Percentiles rank a stretch among this genome's conserved stretches.
Evolutionary conservation across 2,329 filamentous ascomycete species (phyloP).

Genomic region (Hypoxylon sp.): DNA sequence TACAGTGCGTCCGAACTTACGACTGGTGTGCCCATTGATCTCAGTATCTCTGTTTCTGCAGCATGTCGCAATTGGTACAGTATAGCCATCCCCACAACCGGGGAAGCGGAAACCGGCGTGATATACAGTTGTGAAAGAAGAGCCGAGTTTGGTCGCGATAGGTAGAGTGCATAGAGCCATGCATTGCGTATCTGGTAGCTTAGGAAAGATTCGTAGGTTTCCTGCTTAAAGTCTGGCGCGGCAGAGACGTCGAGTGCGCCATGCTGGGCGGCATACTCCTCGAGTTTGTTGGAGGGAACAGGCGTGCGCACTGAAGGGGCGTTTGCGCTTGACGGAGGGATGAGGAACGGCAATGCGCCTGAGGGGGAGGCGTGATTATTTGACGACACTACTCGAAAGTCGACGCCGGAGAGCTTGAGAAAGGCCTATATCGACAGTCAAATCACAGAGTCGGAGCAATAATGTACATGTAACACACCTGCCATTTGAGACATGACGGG

Average conservation of each 20-base stretch:
- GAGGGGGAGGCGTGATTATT: constrained; percentile 94
- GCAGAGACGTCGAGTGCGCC: constrained; percentile 58
- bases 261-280: constrained; percentile 73
- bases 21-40: constrained; percentile 57
- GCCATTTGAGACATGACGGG: constrained; percentile 94
- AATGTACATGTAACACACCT: constrained; percentile 65
- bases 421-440: constrained; percentile 70
- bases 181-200: constrained; percentile 83
- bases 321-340: constrained; percentile 63
- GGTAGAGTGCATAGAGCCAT: constrained; percentile 89
- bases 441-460: not conserved
- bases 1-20: constrained; percentile 59
- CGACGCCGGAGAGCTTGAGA: constrained; percentile 79
- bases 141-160: constrained; percentile 74
- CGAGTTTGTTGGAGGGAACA: constrained; percentile 73
- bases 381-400: constrained; percentile 75
- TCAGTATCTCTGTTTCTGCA: constrained; percentile 79
- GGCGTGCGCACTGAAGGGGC: constrained; percentile 53
- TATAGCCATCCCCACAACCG: constrained; percentile 72
- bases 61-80: constrained; percentile 76
- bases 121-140: constrained; percentile 81
- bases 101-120: constrained; percentile 67
- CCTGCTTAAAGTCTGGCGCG: constrained; percentile 67
- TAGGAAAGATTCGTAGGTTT: constrained; percentile 83
- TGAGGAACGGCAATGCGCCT: constrained; percentile 87